These are phyloP conservation scores for Ophiocordyceps camponoti-saundersi DNA, from an alignment of 2,329 filamentous ascomycete genomes.

Conservation along the genomic window DNA sequence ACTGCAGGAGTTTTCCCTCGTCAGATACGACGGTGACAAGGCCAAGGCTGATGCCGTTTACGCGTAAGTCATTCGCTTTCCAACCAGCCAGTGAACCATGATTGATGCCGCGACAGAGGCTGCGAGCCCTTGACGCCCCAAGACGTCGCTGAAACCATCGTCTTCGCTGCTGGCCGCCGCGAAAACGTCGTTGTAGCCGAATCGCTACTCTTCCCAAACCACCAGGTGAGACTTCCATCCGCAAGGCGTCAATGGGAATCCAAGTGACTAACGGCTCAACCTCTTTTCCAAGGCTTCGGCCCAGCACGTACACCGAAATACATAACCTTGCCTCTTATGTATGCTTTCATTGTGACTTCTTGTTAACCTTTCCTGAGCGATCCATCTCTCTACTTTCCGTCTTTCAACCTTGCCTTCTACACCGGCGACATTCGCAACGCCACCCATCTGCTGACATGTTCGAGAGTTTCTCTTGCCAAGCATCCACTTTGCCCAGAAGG, in stretches of 20 bases:
- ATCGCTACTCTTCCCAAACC: constrained; percentile 71
- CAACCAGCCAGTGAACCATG: background rate
- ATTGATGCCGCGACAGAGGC: constrained; percentile 27
- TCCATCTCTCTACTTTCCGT: background rate
- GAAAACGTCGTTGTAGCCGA: constrained; percentile 89
- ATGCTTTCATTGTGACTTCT: too few relatives aligned
- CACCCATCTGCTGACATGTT: constrained; percentile 11
- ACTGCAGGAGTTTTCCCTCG: constrained; percentile 63
- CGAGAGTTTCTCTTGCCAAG: constrained; percentile 24
- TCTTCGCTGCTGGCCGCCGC: constrained; percentile 66
- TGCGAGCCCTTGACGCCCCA: constrained; percentile 74
- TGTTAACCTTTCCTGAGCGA: too few relatives aligned
- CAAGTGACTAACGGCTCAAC: constrained; percentile 7
- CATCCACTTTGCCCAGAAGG: constrained; percentile 14
- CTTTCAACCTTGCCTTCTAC: too few relatives aligned
- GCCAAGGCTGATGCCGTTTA: constrained; percentile 81
- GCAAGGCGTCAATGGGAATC: background rate
- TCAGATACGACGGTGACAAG: constrained; percentile 80
- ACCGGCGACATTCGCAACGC: too few relatives aligned
- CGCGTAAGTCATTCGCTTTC: constrained; percentile 36
- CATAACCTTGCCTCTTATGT: background rate
- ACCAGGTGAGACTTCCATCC: constrained; percentile 45
- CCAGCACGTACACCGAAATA: constrained; percentile 12
- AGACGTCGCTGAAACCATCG: constrained; percentile 80
- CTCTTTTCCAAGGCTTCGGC: constrained; percentile 12